Evolutionary conservation across 108 stramenopile genomes (phyloP).

Genomic region (Stephanodiscus triporus): DNA sequence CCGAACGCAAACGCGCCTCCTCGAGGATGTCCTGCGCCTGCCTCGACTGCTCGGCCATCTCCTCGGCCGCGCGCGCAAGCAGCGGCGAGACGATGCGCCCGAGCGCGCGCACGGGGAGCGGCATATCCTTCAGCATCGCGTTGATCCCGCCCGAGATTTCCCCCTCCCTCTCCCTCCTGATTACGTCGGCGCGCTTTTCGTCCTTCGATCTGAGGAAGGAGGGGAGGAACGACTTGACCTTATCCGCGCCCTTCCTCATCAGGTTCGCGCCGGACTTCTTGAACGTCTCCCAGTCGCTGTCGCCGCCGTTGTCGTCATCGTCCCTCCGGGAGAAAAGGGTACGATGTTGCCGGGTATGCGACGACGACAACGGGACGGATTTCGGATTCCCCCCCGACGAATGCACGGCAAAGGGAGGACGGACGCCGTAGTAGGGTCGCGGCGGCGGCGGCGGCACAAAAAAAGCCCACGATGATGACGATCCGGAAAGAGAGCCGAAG

Average conservation of each 20-base stretch:
- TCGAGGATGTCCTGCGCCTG: conserved; percentile 61
- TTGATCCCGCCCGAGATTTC: conserved; percentile 60
- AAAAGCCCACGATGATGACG: conserved; percentile 32
- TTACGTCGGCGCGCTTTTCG: conserved; percentile 57
- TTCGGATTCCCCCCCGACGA: too few species aligned
- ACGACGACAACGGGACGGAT: too few species aligned
- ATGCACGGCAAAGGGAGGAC: not conserved
- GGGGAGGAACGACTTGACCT: conserved; percentile 42
- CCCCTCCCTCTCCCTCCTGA: conserved; percentile 47
- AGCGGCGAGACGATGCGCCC: conserved; percentile 68
- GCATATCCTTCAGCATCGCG: conserved; percentile 69
- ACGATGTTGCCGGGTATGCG: conserved; percentile 36
- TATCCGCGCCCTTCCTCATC: conserved; percentile 40
- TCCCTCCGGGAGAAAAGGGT: conserved; percentile 34
- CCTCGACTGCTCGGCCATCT: conserved; percentile 65
- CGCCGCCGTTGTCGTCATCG: conserved; percentile 32
- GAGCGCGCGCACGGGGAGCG: conserved; percentile 69
- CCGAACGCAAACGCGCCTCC: conserved; percentile 57
- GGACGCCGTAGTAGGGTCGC: not conserved
- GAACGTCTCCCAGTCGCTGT: conserved; percentile 45
- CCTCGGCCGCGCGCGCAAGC: conserved; percentile 58
- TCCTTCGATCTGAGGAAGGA: conserved; percentile 53
- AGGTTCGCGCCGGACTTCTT: conserved; percentile 41
- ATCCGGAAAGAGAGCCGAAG: conserved; percentile 24
- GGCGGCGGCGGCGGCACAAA: conserved; percentile 8